Evolutionary conservation across 805 yeast genomes (phyloP).

Genomic region (Candida insectorum): DNA sequence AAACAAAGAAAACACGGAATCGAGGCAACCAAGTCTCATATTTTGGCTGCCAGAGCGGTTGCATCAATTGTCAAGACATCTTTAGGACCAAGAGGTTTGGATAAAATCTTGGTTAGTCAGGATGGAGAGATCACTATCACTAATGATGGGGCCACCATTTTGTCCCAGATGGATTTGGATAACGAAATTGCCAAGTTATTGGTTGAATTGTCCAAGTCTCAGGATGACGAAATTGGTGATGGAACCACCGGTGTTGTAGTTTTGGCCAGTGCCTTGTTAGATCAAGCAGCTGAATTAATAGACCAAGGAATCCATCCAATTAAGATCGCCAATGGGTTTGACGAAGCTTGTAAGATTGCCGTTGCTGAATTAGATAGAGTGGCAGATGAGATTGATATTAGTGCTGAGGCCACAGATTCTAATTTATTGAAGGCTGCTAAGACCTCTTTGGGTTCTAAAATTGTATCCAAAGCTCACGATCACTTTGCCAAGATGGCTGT

Average conservation of each 20-base stretch:
- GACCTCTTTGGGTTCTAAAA: slow-evolving; percentile 92
- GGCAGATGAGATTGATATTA: slow-evolving; percentile 62
- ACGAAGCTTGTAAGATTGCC: slow-evolving; percentile 94
- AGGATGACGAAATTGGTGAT: slow-evolving; percentile 98
- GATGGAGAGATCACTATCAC: slow-evolving; percentile 98
- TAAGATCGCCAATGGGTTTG: slow-evolving; percentile 94
- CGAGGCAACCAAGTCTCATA: slow-evolving; percentile 69
- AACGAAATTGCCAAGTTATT: slow-evolving; percentile 93
- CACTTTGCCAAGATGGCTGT: slow-evolving; percentile 97
- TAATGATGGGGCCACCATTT: slow-evolving; percentile 96
- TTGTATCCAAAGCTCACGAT: slow-evolving; percentile 90
- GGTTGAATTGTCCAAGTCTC: slow-evolving; percentile 90
- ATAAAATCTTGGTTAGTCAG: slow-evolving; percentile 89
- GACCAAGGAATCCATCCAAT: slow-evolving; percentile 98
- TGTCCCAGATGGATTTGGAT: slow-evolving; percentile 93
- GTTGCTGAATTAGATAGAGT: slow-evolving; percentile 68
- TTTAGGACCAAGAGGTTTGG: slow-evolving; percentile 97
- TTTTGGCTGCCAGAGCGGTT: slow-evolving; percentile 91
- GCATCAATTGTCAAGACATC: slow-evolving; percentile 90
- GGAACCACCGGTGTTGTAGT: slow-evolving; percentile 99
- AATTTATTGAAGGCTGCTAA: slow-evolving; percentile 86
- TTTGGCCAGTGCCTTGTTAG: slow-evolving; percentile 87
- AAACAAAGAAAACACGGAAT: slow-evolving; percentile 61
- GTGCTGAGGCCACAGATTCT: slow-evolving; percentile 44
- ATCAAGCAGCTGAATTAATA: slow-evolving; percentile 90